phyloP scores from a whole-genome alignment of 768 basidiomycete species.

The Mycena galericulata region DNA sequence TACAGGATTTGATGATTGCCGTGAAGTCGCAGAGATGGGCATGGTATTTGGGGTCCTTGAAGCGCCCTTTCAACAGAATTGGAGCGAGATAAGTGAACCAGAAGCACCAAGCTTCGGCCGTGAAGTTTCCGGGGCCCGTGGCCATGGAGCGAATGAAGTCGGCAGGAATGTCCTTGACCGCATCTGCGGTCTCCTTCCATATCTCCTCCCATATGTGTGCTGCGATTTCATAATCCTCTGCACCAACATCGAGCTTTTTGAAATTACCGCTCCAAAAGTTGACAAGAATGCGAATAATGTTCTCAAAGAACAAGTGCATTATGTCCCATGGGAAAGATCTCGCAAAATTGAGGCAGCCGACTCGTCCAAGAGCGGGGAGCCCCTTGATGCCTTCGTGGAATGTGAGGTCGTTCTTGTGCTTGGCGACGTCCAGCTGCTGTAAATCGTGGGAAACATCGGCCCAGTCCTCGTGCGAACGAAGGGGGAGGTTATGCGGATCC shows the following conservation, averaged over 20 bases:
- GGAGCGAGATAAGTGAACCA: conserved; percentile 54
- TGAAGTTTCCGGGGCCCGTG: too few relatives aligned
- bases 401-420: conserved; percentile 26
- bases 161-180: too few relatives aligned
- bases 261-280: conserved; percentile 26
- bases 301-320: conserved; percentile 60
- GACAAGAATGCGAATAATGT: conserved; percentile 35
- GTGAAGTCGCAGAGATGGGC: conserved; percentile 51
- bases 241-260: conserved; percentile 23
- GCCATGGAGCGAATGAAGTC: too few relatives aligned
- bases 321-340: conserved; percentile 53
- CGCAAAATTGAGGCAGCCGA: conserved; percentile 45
- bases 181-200: conserved; percentile 49
- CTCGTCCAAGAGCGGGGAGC: conserved; percentile 39
- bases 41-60: conserved; percentile 48
- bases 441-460: not conserved
- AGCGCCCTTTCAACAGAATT: conserved; percentile 47
- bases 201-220: conserved; percentile 48
- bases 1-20: conserved; percentile 47
- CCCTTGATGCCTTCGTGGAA: conserved; percentile 46
- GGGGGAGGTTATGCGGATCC: conserved; percentile 35
- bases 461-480: conserved; percentile 36
- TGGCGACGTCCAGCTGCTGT: not conserved
- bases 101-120: too few relatives aligned
- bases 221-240: conserved; percentile 40